Evolutionary conservation across 257 asterid species (phyloP).

Genomic region (Ilex aquifolium): DNA sequence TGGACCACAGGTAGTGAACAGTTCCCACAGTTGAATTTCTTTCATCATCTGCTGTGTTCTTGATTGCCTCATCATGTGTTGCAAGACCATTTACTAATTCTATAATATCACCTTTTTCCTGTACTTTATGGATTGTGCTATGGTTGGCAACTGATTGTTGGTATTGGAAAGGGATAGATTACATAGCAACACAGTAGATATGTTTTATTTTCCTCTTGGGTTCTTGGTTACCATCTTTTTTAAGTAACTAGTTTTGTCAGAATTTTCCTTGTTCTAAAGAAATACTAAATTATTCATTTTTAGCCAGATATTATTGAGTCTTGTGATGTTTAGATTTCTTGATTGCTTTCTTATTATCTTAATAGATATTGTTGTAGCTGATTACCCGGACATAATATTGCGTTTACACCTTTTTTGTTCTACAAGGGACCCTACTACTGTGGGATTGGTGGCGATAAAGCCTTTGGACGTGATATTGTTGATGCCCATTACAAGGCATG

Average conservation of each 20-base stretch:
- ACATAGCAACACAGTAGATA: no score
- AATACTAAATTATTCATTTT: neutral
- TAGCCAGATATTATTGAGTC: neutral
- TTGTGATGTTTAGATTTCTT: neutral
- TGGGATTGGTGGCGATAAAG: constrained; percentile 69
- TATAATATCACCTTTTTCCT: neutral
- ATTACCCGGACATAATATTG: no score
- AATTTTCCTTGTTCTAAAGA: neutral
- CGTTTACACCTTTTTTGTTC: neutral
- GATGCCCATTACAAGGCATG: constrained; percentile 79
- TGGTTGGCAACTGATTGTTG: no score
- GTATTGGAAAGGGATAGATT: no score
- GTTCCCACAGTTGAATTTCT: no score
- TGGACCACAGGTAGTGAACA: constrained; percentile 71
- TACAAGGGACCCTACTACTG: constrained; percentile 79
- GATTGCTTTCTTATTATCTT: neutral
- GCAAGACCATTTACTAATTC: no score
- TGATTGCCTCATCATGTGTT: neutral
- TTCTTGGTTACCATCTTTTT: no score
- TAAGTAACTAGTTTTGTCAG: no score
- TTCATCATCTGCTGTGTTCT: neutral
- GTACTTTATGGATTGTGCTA: neutral
- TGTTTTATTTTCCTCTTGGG: no score
- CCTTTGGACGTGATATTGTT: constrained; percentile 73
- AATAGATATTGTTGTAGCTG: neutral